Conservation (phyloP, 1,139 yeast species). For the Zygoascus sp. region DNA sequence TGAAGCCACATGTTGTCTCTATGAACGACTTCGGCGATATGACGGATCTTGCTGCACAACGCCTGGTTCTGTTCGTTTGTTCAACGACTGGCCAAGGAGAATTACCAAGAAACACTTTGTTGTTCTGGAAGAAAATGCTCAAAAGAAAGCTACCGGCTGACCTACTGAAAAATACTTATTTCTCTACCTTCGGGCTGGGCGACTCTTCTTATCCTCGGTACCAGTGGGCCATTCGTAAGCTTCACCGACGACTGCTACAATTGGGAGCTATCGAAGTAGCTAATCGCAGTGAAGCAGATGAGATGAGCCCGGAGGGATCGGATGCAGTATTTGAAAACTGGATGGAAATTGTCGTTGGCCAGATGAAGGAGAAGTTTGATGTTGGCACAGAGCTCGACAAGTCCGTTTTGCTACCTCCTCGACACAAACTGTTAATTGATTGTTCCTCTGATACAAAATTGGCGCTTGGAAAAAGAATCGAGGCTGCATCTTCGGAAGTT, state of each 20-base stretch:
- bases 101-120: slow-evolving; percentile 69
- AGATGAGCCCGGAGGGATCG: slow-evolving; percentile 70
- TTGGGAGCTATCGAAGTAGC: slow-evolving; percentile 75
- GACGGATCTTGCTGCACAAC: slow-evolving; percentile 39
- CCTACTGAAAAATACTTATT: slow-evolving; percentile 54
- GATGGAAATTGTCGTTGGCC: slow-evolving; percentile 52
- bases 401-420: slow-evolving; percentile 44
- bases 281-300: slow-evolving; percentile 85
- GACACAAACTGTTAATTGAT: slow-evolving; percentile 31
- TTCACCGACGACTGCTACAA: slow-evolving; percentile 72
- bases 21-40: slow-evolving; percentile 30
- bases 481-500: slow-evolving; percentile 19
- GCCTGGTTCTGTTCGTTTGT: slow-evolving; percentile 56
- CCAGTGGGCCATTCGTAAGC: slow-evolving; percentile 78
- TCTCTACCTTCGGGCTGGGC: slow-evolving; percentile 88
- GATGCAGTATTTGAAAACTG: slow-evolving; percentile 77
- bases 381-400: slow-evolving; percentile 32
- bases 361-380: slow-evolving; percentile 34
- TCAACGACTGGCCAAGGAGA: slow-evolving; percentile 98
- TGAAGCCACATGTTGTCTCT: slow-evolving; percentile 42
- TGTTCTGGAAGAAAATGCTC: slow-evolving; percentile 70
- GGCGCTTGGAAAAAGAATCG: slow-evolving; percentile 3
- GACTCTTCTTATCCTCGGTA: slow-evolving; percentile 84
- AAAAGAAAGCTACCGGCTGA: slow-evolving; percentile 57
- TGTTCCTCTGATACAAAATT: slow-evolving; percentile 25